Base-by-base conservation (phyloP, 2,329 filamentous ascomycete genomes). In the Clarireedia sp. region DNA sequence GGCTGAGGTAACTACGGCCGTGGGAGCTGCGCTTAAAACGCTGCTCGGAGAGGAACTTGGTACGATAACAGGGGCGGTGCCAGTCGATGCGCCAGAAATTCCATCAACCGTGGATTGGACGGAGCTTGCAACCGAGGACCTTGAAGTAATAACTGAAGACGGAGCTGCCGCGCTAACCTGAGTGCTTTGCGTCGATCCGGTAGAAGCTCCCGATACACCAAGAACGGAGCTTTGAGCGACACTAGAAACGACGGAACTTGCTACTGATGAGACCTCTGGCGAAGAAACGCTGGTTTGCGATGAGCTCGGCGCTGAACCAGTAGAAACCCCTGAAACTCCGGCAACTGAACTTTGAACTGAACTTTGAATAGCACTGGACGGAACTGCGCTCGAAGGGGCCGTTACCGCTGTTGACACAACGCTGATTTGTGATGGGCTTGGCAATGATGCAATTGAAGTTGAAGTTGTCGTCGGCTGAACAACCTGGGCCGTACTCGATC, bases 51-150 rank as follows among this genome's bases (percentile, higher is more conserved):
- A 41, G 16, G 38, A 41, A 33, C 29, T 33, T 33, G 57, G 14
- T 12, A 60, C 21, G 5, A 55, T 45, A 9, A 55, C 47, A 46
- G 59, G 56, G 9, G 56, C 26, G 9, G 40, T 49, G 23, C 55
- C 57, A 23, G 57, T 59, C 33, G 55, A 47, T 21, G 36, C 57
- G 33, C 17, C 49, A 51, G 49, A 44, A 33, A 37, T 43, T 46
- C 29, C 50, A 47, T 19, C 19, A 38, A 23, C 24, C 3, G 50
- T 37, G 21, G 29, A 46, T 38, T 23, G 16, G 9, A 16, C 14
- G 3, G n/a, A n/a, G 24, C 44, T 54, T 9, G 16, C 38, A 21
- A n/a, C 10, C n/a, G 37, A 40, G 17, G 40, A 17, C n/a, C 40
- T 44, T 10, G 40, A 44, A 23, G 17, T 21, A 17, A 44, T 10